phyloP scores from a whole-genome alignment of 176 grass and related monocot genomes.

The Pontederia crassipes region DNA sequence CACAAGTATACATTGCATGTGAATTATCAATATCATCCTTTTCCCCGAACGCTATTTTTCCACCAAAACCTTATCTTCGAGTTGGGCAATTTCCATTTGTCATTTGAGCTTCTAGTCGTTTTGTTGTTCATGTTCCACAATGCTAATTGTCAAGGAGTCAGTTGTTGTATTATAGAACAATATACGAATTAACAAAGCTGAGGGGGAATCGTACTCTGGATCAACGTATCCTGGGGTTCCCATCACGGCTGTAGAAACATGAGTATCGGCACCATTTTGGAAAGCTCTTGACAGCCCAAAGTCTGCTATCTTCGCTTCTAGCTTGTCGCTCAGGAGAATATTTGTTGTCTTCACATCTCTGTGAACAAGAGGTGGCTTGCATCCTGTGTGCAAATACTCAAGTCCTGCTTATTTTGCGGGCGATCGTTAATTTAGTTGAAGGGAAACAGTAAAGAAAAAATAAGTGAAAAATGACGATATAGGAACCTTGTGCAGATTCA shows the following conservation, averaged over 20 bases:
- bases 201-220: slow-evolving; percentile 33
- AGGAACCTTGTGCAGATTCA: slow-evolving; percentile 44
- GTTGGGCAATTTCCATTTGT: neutral
- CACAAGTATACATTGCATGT: neutral
- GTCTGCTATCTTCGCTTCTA: slow-evolving; percentile 23
- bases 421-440: neutral
- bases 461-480: neutral
- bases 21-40: too few species aligned
- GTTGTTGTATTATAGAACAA: neutral
- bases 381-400: slow-evolving; percentile 26
- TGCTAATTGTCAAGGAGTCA: too few species aligned
- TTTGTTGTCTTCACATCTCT: slow-evolving; percentile 51
- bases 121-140: neutral
- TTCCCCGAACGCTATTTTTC: neutral
- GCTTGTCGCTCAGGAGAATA: slow-evolving; percentile 34
- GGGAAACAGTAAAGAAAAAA: neutral
- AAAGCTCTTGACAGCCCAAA: slow-evolving; percentile 27
- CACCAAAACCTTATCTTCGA: neutral
- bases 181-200: neutral
- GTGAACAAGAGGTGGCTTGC: slow-evolving; percentile 30
- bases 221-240: slow-evolving; percentile 26
- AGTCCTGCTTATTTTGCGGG: slow-evolving; percentile 21
- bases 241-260: slow-evolving; percentile 28
- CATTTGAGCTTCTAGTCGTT: neutral
- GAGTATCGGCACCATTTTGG: slow-evolving; percentile 25